Evolutionary conservation across 129 eudicot species (phyloP).

Genomic region (Arctium lappa): DNA sequence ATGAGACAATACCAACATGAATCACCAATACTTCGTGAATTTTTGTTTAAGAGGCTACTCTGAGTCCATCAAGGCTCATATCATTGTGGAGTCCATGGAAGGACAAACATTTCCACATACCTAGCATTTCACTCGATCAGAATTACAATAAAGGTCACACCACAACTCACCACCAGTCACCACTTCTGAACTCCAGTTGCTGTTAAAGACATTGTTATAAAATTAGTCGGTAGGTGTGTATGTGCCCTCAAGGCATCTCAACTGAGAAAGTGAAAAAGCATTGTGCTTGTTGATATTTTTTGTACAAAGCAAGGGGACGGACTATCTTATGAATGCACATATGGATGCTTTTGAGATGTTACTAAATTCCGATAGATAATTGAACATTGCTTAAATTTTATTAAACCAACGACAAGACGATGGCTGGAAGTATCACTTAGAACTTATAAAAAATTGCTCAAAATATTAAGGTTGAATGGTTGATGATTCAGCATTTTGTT

Average conservation of each 20-base stretch:
- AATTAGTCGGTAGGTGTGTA: background rate
- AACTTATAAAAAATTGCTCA: background rate
- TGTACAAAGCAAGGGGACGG: background rate
- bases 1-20: background rate
- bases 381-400: background rate
- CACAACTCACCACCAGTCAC: background rate
- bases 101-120: background rate
- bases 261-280: background rate
- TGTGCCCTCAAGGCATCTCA: background rate
- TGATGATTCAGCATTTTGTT: slow-evolving; percentile 2
- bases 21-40: background rate
- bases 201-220: background rate
- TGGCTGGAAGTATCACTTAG: background rate
- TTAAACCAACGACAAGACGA: background rate
- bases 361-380: background rate
- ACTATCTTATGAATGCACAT: background rate
- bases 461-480: background rate
- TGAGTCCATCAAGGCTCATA: background rate
- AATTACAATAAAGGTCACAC: background rate
- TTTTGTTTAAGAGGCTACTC: background rate
- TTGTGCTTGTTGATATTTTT: background rate
- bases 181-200: background rate
- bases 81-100: background rate
- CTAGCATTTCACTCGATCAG: background rate
- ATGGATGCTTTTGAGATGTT: background rate